Base-by-base conservation (phyloP, 495 filamentous ascomycete genomes). In the Penicillium desertorum region DNA sequence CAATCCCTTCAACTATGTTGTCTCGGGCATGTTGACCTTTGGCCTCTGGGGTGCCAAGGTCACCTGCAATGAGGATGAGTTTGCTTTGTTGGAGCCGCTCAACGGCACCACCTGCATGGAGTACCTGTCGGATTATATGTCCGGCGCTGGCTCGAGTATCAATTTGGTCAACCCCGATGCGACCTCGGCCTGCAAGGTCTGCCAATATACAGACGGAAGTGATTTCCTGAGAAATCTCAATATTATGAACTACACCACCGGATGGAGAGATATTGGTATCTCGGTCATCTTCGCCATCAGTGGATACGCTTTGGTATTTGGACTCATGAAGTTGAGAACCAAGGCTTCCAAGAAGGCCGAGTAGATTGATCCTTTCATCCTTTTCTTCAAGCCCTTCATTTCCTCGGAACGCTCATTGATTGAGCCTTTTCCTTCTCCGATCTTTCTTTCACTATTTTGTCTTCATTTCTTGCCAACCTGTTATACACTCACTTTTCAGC, bases 1-100 rank as follows among this genome's bases (percentile, higher is more conserved):
- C 52, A 86, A 85, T 32, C 87, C 88, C 4, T 83, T 90, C 65
- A 87, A 83, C 30, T 90, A 91, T 58, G 71, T 88, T 5, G 81
- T 90, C 37, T 76, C 72, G 46, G 79, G 79, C 41, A 80, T 89
- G 71, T 60, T 90, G 44, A 77, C 81, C 0, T 79, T 79, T 9
- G 81, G 73, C 8, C 68, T 89, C 27, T 86, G 78, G 55, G 84
- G 84, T 51, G 77, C 79, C 2, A 44, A 74, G 0, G 79, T 88
- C 3, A 43, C 64, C 0, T 91, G 88, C 74, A 74, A 81, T 32
- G 56, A 68, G 1, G 76, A 76, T 45, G 88, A 91, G 65, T 78
- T 76, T 27, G 69, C 84, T 17, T 57, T 73, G 14, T 85, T 91
- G 65, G 61, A 75, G 22, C 81, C 87, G 0, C 74, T 77, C 5